phyloP scores from a whole-genome alignment of 805 yeast species.

The Myxozyma kluyveri region DNA sequence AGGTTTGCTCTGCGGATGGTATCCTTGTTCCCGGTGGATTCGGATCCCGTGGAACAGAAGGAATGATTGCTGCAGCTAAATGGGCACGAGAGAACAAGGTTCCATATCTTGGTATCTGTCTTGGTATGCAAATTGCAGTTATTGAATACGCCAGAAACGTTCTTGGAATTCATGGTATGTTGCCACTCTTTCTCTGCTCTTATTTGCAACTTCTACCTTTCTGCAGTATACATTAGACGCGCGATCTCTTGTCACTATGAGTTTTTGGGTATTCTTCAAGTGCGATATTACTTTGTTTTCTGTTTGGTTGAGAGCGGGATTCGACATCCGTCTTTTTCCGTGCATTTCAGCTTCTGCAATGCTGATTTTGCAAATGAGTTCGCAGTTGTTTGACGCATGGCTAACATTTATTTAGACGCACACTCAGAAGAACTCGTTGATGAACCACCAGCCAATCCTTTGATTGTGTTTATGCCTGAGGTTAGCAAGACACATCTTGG shows the following conservation, averaged over 20 bases:
- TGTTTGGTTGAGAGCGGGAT: neutral
- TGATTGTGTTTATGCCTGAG: constrained; percentile 97
- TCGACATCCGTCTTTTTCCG: neutral
- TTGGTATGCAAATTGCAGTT: constrained; percentile 95
- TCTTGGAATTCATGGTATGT: constrained; percentile 68
- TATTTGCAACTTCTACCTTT: neutral
- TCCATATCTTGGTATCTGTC: constrained; percentile 95
- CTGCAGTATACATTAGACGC: constrained; percentile 28
- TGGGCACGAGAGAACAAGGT: constrained; percentile 96
- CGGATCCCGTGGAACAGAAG: constrained; percentile 96
- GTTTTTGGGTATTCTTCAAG: constrained; percentile 28
- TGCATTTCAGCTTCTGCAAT: neutral
- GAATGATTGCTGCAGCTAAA: constrained; percentile 94
- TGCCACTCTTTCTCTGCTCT: neutral
- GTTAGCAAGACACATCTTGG: constrained; percentile 93
- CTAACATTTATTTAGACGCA: constrained; percentile 26
- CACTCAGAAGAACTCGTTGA: constrained; percentile 37
- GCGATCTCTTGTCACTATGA: constrained; percentile 3
- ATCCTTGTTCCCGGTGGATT: constrained; percentile 98
- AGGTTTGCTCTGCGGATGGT: constrained; percentile 91
- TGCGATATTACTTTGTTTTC: constrained; percentile 16
- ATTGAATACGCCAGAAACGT: constrained; percentile 87
- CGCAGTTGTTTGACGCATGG: too few species aligned
- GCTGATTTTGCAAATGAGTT: too few species aligned
- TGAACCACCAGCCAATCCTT: constrained; percentile 59